These are phyloP conservation scores for Xanthoconium purpureum DNA, from an alignment of 768 basidiomycete genomes.

Conservation along the genomic window DNA sequence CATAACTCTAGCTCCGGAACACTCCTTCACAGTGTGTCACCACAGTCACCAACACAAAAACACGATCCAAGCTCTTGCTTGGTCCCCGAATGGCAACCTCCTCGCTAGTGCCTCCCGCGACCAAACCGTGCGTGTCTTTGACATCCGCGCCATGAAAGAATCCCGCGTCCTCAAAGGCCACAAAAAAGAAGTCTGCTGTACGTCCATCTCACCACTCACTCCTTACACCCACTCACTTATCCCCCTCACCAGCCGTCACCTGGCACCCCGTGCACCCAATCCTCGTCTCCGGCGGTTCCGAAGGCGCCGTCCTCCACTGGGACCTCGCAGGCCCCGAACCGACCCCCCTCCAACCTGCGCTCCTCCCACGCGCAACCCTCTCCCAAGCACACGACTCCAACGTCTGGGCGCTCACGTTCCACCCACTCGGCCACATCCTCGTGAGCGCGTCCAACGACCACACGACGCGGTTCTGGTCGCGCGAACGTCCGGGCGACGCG, in stretches of 20 bases:
- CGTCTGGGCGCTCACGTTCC: slow-evolving; percentile 94
- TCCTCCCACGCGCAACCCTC: slow-evolving; percentile 74
- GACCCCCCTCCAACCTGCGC: slow-evolving; percentile 34
- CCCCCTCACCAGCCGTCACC: slow-evolving; percentile 59
- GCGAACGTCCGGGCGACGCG: slow-evolving; percentile 83
- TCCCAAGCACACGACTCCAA: slow-evolving; percentile 98
- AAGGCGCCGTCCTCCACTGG: slow-evolving; percentile 95
- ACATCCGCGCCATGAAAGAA: slow-evolving; percentile 98
- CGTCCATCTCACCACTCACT: slow-evolving; percentile 28
- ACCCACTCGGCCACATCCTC: slow-evolving; percentile 93
- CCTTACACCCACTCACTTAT: not conserved
- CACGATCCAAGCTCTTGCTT: slow-evolving; percentile 87
- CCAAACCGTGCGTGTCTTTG: slow-evolving; percentile 92
- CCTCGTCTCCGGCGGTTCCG: slow-evolving; percentile 90
- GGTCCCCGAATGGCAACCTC: slow-evolving; percentile 93
- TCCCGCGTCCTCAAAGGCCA: slow-evolving; percentile 90
- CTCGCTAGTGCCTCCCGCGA: slow-evolving; percentile 95
- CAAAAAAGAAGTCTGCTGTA: slow-evolving; percentile 97
- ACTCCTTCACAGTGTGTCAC: not conserved
- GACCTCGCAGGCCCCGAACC: slow-evolving; percentile 68
- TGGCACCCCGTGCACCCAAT: slow-evolving; percentile 97
- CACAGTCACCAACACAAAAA: slow-evolving; percentile 94
- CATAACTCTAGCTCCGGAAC: not conserved
- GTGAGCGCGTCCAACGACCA: slow-evolving; percentile 96
- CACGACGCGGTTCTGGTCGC: slow-evolving; percentile 98